phyloP scores from a whole-genome alignment of 768 basidiomycete species.

The Russula compacta region DNA sequence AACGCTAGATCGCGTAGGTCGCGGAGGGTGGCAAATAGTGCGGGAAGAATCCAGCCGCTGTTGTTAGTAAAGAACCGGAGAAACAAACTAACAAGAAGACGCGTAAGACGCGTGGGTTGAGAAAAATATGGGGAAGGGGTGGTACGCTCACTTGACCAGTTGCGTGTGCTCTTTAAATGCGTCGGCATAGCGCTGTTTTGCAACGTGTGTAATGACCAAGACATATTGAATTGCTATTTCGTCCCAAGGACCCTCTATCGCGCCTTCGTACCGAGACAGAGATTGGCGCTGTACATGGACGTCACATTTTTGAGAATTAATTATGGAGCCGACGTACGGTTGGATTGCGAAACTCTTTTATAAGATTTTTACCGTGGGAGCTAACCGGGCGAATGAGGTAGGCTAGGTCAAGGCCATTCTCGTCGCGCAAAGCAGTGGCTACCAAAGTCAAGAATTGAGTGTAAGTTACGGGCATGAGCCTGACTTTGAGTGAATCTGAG shows the following conservation, averaged over 20 bases:
- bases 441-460: slow-evolving; percentile 51
- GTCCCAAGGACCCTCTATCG: slow-evolving; percentile 71
- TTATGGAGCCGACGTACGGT: slow-evolving; percentile 28
- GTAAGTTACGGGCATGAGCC: slow-evolving; percentile 34
- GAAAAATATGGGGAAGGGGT: not conserved
- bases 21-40: slow-evolving; percentile 69
- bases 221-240: slow-evolving; percentile 81
- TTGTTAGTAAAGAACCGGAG: slow-evolving; percentile 72
- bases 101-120: not conserved
- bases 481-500: too few species aligned
- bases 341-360: slow-evolving; percentile 60
- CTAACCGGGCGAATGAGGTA: slow-evolving; percentile 70
- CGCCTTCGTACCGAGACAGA: slow-evolving; percentile 44
- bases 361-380: slow-evolving; percentile 66
- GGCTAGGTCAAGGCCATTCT: slow-evolving; percentile 62
- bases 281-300: slow-evolving; percentile 23
- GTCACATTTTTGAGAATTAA: not conserved
- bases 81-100: slow-evolving; percentile 43
- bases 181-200: slow-evolving; percentile 54
- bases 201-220: slow-evolving; percentile 60
- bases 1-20: slow-evolving; percentile 81
- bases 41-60: slow-evolving; percentile 80
- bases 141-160: slow-evolving; percentile 57
- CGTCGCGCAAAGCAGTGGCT: slow-evolving; percentile 47
- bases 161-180: slow-evolving; percentile 77